phyloP scores from a whole-genome alignment of 2,329 filamentous ascomycete species.

The Xylariomycetidae sp. region DNA sequence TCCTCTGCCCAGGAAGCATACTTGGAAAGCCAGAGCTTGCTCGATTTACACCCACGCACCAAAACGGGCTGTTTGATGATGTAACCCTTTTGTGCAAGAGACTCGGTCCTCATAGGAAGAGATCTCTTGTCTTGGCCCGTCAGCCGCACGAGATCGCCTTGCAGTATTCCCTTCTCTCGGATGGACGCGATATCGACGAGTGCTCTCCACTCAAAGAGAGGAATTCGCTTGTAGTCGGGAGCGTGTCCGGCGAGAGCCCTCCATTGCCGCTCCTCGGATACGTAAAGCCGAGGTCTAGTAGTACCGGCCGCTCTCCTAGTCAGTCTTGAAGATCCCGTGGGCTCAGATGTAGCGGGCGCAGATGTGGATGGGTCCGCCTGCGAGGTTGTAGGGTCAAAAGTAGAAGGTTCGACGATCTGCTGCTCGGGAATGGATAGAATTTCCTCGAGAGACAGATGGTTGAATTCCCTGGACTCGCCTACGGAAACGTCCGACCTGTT shows the following conservation, averaged over 20 bases:
- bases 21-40: slow-evolving; percentile 55
- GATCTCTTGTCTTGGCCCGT: slow-evolving; percentile 61
- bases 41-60: slow-evolving; percentile 55
- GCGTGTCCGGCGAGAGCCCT: slow-evolving; percentile 55
- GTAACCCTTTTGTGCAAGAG: slow-evolving; percentile 56
- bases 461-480: slow-evolving; percentile 30
- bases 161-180: slow-evolving; percentile 51
- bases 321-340: slow-evolving; percentile 1
- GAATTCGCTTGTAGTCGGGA: slow-evolving; percentile 53
- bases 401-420: slow-evolving; percentile 5
- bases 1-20: slow-evolving; percentile 42
- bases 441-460: slow-evolving; percentile 35
- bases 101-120: slow-evolving; percentile 56
- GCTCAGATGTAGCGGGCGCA: slow-evolving; percentile 1
- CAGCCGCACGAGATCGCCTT: slow-evolving; percentile 54
- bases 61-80: slow-evolving; percentile 57
- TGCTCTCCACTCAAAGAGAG: slow-evolving; percentile 54
- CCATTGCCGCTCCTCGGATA: slow-evolving; percentile 55
- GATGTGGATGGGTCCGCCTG: slow-evolving; percentile 2
- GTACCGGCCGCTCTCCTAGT: background rate
- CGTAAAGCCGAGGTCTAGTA: slow-evolving; percentile 34
- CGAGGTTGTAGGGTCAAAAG: slow-evolving; percentile 2
- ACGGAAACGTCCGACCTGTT: slow-evolving; percentile 36
- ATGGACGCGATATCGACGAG: slow-evolving; percentile 54
- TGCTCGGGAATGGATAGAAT: slow-evolving; percentile 33